These are phyloP conservation scores for Cyclotella baltica DNA, from an alignment of 108 stramenopile genomes.

Conservation along the genomic window DNA sequence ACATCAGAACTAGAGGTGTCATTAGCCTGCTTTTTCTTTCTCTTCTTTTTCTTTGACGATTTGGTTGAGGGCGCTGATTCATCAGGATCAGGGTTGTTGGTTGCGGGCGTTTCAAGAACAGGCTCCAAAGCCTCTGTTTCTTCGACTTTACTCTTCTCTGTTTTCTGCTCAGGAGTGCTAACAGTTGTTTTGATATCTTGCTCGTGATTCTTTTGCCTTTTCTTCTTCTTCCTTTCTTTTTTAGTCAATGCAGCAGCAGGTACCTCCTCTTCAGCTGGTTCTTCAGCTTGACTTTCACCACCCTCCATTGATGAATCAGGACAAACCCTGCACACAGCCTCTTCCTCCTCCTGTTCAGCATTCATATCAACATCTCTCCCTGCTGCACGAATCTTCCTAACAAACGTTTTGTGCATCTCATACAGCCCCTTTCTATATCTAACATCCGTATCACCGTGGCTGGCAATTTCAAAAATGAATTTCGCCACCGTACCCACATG, in stretches of 20 bases:
- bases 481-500: slow-evolving; percentile 86
- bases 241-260: slow-evolving; percentile 37
- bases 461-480: slow-evolving; percentile 86
- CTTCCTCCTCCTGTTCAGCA: slow-evolving; percentile 43
- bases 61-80: slow-evolving; percentile 12
- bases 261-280: slow-evolving; percentile 37
- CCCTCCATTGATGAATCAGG: slow-evolving; percentile 20
- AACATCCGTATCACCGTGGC: slow-evolving; percentile 75
- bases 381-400: slow-evolving; percentile 71
- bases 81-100: too few relatives aligned
- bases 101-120: background rate
- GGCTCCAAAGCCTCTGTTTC: background rate
- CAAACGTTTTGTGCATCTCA: slow-evolving; percentile 87
- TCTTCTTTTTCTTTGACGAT: slow-evolving; percentile 40
- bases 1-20: too few relatives aligned
- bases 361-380: slow-evolving; percentile 75
- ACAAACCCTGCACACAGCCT: slow-evolving; percentile 16
- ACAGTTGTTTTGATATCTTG: background rate
- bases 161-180: slow-evolving; percentile 35
- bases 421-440: slow-evolving; percentile 76
- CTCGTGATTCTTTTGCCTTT: slow-evolving; percentile 56
- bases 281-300: slow-evolving; percentile 9
- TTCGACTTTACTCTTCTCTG: slow-evolving; percentile 9
- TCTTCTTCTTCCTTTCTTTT: slow-evolving; percentile 36
- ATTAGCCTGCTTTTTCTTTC: slow-evolving; percentile 11